Evolutionary conservation across 2,329 filamentous ascomycete species (phyloP).

Genomic region (Tolypocladium tundrense): DNA sequence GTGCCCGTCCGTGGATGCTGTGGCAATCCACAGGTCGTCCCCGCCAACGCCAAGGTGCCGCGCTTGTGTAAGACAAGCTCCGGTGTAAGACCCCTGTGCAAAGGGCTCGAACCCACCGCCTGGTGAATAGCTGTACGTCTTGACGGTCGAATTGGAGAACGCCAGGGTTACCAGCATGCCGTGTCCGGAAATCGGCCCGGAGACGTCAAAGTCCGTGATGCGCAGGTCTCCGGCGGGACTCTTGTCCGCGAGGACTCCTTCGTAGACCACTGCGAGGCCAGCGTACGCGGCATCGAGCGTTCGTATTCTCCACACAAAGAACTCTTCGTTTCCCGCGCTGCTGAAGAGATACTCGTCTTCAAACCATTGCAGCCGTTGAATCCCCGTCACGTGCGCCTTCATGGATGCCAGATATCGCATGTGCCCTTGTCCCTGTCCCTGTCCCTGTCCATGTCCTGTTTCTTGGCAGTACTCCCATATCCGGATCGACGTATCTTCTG

Average conservation of each 20-base stretch:
- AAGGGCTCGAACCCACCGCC: constrained; percentile 36
- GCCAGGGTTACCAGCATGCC: constrained; percentile 57
- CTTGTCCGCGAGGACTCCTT: constrained; percentile 42
- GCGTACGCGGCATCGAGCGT: constrained; percentile 36
- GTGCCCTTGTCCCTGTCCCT: constrained; percentile 4
- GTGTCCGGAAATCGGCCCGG: constrained; percentile 9
- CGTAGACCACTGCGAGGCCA: constrained; percentile 45
- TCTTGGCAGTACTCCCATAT: constrained; percentile 46
- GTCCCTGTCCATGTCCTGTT: not conserved
- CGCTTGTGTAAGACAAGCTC: constrained; percentile 64
- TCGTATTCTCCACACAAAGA: constrained; percentile 70
- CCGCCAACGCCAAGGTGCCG: constrained; percentile 27
- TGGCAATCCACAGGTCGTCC: constrained; percentile 38
- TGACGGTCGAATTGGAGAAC: constrained; percentile 76
- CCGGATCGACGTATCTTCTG: constrained; percentile 64
- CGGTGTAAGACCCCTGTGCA: constrained; percentile 51
- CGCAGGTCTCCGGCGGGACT: constrained; percentile 56
- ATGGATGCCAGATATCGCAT: constrained; percentile 51
- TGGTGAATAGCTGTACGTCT: constrained; percentile 42
- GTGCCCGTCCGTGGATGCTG: constrained; percentile 74
- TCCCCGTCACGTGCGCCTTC: constrained; percentile 70
- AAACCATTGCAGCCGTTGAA: constrained; percentile 74
- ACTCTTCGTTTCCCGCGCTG: constrained; percentile 79
- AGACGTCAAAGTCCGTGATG: constrained; percentile 68
- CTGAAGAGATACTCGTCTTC: constrained; percentile 66